Conservation (phyloP, 306 rosid species). For the Cyclanthera cordifolia region DNA sequence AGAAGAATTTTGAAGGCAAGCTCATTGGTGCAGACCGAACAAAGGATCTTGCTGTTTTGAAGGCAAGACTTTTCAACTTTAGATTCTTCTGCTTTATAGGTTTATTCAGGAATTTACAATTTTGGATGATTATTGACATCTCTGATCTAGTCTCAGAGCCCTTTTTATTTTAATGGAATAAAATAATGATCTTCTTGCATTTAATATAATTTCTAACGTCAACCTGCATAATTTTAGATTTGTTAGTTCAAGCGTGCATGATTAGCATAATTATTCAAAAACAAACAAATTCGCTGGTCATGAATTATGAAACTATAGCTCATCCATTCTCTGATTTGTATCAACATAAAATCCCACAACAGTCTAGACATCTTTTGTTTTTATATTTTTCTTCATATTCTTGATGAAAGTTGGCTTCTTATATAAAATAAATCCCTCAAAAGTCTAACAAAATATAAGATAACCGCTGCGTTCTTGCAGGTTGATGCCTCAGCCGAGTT, state of each 20-base stretch:
- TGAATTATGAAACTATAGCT: not conserved
- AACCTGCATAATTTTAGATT: not conserved
- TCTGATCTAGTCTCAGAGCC: not conserved
- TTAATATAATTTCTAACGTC: not conserved
- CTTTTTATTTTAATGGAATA: not conserved
- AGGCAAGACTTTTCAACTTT: conserved; percentile 27
- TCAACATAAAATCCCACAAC: not conserved
- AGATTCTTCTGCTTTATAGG: conserved; percentile 1
- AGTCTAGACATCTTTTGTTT: not conserved
- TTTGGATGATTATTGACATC: not conserved
- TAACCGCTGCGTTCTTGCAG: conserved; percentile 30
- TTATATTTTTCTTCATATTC: not conserved
- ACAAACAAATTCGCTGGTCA: not conserved
- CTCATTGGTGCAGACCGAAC: conserved; percentile 89
- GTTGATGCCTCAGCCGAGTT: conserved; percentile 74
- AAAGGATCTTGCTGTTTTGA: conserved; percentile 91
- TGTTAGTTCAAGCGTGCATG: not conserved
- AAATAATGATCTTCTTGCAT: not conserved
- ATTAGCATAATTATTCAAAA: not conserved
- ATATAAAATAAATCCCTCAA: not conserved
- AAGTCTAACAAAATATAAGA: not conserved
- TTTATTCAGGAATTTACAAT: not conserved
- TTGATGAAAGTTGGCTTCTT: not conserved
- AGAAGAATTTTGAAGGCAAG: conserved; percentile 83
- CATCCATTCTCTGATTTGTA: conserved; percentile 1